Base-by-base conservation (phyloP, 495 filamentous ascomycete genomes). In the Trichocladium uniseriatum region DNA sequence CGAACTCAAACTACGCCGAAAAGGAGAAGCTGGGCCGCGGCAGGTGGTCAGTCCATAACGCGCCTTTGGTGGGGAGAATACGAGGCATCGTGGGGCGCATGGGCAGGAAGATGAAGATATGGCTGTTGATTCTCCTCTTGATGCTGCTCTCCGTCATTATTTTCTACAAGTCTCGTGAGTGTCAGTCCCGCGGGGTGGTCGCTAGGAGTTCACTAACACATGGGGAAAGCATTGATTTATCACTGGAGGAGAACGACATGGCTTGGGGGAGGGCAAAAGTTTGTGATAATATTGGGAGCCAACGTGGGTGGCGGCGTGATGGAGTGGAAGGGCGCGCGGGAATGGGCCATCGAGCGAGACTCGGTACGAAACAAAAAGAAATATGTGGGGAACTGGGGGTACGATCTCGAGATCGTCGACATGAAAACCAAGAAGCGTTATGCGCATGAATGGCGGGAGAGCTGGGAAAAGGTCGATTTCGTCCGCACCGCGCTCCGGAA, bases 361-460 rank as follows among this genome's bases (percentile, higher is more conserved):
- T 96, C 90, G 58, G 81, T 97, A 22, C 81, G 81, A 65, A 97
- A 99, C 62, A 99, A 99, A 69, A 81, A 83, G 61, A 81, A 80
- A 50, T 99, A 99, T 58, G 84, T 81, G 1, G 71, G 79, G 32
- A 76, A 76, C 55, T 97, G 94, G 94, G 92, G 92, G 2, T 96
- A 99, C 66, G 84, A 96, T 48, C 70, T 99, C 45, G 92, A 99
- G 59, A 82, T 96, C 49, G 89, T 94, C 50, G 94, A 99, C 58
- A 90, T 99, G 89, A 85, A 87, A 62, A 95, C 90, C 20, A 94
- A 96, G 79, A 97, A 95, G 67, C 79, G 90, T 27, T 99, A 99
- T 63, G 94, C 92, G 39, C 94, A 99, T 64, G 92, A 99, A 61
- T 99, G 92, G 92, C 78, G 92, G 59, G 92, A 99, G 68, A 91